A percentile compares a stretch with the other conserved stretches of the same genome.
phyloP scores from a whole-genome alignment of 1,139 yeast species.

The Geotrichum klebahnii region DNA sequence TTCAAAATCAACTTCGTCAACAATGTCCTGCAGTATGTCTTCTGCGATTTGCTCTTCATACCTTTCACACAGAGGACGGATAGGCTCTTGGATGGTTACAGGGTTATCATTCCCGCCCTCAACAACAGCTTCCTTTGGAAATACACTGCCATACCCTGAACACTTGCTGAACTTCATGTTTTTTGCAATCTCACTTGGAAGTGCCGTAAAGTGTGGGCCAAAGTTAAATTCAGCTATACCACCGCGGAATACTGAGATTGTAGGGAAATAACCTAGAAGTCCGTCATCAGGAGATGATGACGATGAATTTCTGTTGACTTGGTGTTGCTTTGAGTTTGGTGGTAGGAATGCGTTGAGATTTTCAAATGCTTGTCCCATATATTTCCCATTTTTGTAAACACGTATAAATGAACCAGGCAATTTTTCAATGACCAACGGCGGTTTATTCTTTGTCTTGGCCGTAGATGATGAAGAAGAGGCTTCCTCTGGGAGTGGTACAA shows the following conservation, averaged over 20 bases:
- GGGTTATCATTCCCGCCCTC: too few relatives aligned
- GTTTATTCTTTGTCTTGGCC: conserved; percentile 33
- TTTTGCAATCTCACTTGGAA: conserved; percentile 38
- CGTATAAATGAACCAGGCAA: conserved; percentile 58
- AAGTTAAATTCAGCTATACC: conserved; percentile 70
- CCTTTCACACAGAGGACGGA: conserved; percentile 55
- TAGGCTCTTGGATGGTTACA: conserved; percentile 21
- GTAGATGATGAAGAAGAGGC: conserved; percentile 34
- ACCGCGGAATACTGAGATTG: conserved; percentile 74
- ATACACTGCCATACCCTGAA: conserved; percentile 52
- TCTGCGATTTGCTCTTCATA: conserved; percentile 72
- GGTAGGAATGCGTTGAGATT: conserved; percentile 76
- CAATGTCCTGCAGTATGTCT: conserved; percentile 73
- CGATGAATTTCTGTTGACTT: conserved; percentile 20
- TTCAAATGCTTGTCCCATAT: conserved; percentile 60
- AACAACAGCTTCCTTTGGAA: not conserved
- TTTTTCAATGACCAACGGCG: conserved; percentile 26
- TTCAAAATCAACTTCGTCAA: conserved; percentile 80
- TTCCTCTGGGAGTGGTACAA: conserved; percentile 25
- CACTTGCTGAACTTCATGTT: conserved; percentile 42
- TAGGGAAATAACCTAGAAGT: conserved; percentile 83
- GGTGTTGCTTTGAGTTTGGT: conserved; percentile 49
- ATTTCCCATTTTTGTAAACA: conserved; percentile 73
- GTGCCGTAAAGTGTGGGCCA: conserved; percentile 58
- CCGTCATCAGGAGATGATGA: conserved; percentile 58